Percentiles rank a stretch among this genome's conserved stretches.
Evolutionary conservation across 2,329 filamentous ascomycete genomes (phyloP).

Genomic region (Colletotrichum coccodes): DNA sequence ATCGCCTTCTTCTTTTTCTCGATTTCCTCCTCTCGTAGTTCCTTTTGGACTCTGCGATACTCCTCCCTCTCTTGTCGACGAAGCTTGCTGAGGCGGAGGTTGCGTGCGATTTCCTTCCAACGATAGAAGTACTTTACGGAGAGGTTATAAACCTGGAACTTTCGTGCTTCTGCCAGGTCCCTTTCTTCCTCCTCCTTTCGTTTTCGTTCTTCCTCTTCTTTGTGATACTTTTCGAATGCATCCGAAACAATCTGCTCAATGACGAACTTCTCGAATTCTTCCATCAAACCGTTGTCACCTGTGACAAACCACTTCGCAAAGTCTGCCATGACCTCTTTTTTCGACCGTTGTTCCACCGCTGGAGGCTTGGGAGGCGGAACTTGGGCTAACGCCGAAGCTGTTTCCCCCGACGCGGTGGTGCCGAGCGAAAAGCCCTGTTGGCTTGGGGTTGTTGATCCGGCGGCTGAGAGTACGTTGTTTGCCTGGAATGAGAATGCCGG

Average conservation of each 20-base stretch:
- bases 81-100: constrained; percentile 59
- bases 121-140: constrained; percentile 65
- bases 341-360: not conserved
- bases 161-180: constrained; percentile 56
- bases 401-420: not conserved
- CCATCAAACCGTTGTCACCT: constrained; percentile 63
- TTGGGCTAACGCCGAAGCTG: constrained; percentile 12
- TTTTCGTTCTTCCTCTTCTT: constrained; percentile 52
- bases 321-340: constrained; percentile 55
- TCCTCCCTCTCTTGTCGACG: constrained; percentile 61
- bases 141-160: constrained; percentile 61
- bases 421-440: not conserved
- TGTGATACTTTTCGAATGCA: constrained; percentile 52
- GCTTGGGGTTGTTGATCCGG: not conserved
- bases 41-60: constrained; percentile 54
- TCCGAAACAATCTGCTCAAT: constrained; percentile 56
- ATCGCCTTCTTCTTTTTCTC: constrained; percentile 47
- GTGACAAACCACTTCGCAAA: constrained; percentile 65
- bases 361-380: not conserved
- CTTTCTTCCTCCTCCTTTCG: constrained; percentile 59
- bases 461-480: not conserved
- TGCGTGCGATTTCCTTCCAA: constrained; percentile 62
- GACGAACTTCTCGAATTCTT: constrained; percentile 58
- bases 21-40: constrained; percentile 45
- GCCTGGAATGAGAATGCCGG: constrained; percentile 7